These are phyloP conservation scores for Uronychia binucleata DNA, from an alignment of 73 alveolate genomes.

Conservation along the genomic window DNA sequence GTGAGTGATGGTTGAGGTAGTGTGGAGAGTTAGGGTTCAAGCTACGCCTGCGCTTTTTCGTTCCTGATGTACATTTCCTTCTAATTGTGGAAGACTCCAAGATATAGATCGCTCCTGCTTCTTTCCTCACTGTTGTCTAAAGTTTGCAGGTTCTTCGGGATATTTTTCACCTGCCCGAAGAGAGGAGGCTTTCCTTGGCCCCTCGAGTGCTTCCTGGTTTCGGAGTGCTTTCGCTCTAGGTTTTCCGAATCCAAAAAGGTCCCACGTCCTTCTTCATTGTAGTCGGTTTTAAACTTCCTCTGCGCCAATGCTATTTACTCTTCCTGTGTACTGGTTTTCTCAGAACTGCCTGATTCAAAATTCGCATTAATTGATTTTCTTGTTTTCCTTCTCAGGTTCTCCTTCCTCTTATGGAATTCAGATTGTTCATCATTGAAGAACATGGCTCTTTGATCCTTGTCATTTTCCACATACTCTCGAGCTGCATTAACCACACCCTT, in stretches of 20 bases:
- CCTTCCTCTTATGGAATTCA: too few species aligned
- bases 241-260: not conserved
- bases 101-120: not conserved
- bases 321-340: too few species aligned
- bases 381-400: not conserved
- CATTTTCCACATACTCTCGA: constrained; percentile 13
- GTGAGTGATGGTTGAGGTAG: too few species aligned
- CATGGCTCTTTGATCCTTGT: constrained; percentile 1
- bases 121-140: not conserved
- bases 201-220: not conserved
- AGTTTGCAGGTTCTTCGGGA: not conserved
- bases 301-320: too few species aligned
- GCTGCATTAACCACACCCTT: constrained; percentile 4
- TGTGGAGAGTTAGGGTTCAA: not conserved
- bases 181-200: not conserved
- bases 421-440: not conserved
- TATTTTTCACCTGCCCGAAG: not conserved
- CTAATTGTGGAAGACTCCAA: not conserved
- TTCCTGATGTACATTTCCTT: not conserved
- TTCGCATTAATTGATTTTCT: not conserved
- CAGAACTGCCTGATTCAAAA: too few species aligned
- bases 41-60: not conserved
- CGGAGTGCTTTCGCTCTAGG: not conserved
- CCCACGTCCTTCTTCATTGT: not conserved
- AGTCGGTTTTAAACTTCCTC: not conserved